Evolutionary conservation across 129 eudicot species (phyloP).

Genomic region (Lactuca saligna): DNA sequence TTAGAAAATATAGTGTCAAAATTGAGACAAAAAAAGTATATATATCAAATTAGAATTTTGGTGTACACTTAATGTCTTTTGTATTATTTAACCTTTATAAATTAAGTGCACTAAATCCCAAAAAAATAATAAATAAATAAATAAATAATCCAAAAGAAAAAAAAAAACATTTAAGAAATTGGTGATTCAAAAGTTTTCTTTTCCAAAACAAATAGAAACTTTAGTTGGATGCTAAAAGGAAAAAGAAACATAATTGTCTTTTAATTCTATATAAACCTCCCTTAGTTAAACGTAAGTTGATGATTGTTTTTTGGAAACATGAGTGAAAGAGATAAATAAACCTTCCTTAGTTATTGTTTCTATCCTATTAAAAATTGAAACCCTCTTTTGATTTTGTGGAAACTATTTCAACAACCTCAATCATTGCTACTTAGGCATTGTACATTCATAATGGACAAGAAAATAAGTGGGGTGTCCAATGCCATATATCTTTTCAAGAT

Average conservation of each 20-base stretch:
- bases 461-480: conserved; percentile 1
- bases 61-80: no score
- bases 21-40: no score
- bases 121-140: no score
- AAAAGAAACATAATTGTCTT: conserved; percentile 12
- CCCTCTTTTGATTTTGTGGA: conserved; percentile 32
- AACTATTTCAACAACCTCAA: conserved; percentile 35
- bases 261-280: conserved; percentile 28
- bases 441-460: background rate
- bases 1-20: no score
- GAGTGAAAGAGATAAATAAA: conserved; percentile 31
- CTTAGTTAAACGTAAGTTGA: conserved; percentile 24
- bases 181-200: background rate
- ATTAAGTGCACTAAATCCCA: no score
- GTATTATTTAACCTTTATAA: no score
- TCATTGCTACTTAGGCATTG: conserved; percentile 6
- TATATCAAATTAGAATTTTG: no score
- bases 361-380: conserved; percentile 15
- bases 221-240: conserved; percentile 13
- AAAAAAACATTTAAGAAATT: background rate
- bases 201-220: conserved; percentile 3
- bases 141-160: no score
- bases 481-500: background rate
- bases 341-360: conserved; percentile 25
- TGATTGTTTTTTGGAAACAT: conserved; percentile 9